phyloP scores from a whole-genome alignment of 805 yeast species.

The Spathaspora arborariae region DNA sequence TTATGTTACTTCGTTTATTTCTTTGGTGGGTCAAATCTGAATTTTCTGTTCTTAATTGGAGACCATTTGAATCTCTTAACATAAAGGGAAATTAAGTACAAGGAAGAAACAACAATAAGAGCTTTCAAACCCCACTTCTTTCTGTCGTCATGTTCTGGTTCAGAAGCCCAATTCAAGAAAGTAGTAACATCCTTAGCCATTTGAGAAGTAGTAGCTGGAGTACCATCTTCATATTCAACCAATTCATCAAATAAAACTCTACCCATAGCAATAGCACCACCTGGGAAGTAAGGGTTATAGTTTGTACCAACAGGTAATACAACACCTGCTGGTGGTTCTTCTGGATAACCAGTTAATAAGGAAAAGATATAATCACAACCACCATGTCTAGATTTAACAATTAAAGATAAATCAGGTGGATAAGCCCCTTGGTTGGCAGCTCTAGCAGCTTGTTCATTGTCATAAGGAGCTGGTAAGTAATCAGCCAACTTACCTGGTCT shows the following conservation, averaged over 20 bases:
- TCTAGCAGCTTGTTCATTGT: conserved; percentile 98
- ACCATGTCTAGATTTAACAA: conserved; percentile 99
- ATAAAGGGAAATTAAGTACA: conserved; percentile 81
- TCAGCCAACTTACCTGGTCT: conserved; percentile 98
- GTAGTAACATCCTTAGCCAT: conserved; percentile 98
- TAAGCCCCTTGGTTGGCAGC: conserved; percentile 99
- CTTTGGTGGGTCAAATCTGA: conserved; percentile 89
- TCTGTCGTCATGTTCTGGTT: conserved; percentile 98
- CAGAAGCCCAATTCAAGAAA: conserved; percentile 97
- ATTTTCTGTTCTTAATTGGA: conserved; percentile 91
- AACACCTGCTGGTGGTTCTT: conserved; percentile 98
- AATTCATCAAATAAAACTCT: conserved; percentile 96
- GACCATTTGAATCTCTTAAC: conserved; percentile 99
- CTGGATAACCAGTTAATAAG: conserved; percentile 97
- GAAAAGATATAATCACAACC: conserved; percentile 94
- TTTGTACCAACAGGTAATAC: conserved; percentile 87
- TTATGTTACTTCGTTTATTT: conserved; percentile 23
- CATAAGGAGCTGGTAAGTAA: conserved; percentile 90
- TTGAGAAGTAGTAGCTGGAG: conserved; percentile 97
- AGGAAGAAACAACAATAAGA: conserved; percentile 67
- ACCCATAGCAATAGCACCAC: conserved; percentile 99
- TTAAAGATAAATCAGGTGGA: conserved; percentile 96
- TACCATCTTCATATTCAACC: conserved; percentile 98
- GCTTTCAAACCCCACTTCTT: conserved; percentile 96
- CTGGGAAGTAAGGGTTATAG: conserved; percentile 99